Base-by-base conservation (phyloP, 2,329 filamentous ascomycete species). In the Cercospora zeae-maydis region DNA sequence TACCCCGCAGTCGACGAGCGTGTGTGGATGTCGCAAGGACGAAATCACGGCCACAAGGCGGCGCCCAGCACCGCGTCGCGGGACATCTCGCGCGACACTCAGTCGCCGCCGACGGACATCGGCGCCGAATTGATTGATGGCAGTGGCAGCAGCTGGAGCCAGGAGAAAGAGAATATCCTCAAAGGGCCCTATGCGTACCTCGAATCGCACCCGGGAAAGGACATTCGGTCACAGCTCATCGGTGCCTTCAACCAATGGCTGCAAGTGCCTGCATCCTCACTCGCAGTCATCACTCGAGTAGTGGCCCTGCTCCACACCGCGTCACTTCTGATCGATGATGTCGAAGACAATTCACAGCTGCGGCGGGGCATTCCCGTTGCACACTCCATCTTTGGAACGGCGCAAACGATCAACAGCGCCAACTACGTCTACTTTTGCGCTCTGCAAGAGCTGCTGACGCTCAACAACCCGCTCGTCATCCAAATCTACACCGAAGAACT, bases 381-480 rank as follows among this genome's bases (percentile, higher is more conserved):
- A 2, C 90, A 96, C 78, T 86, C 82, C 75, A 92, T 96, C 70
- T 96, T 93, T 73, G 92, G 92, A 65, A 87, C 89, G 3, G 87
- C 92, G 5, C 92, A 96, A 77, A 95, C 91, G 47, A 95, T 96
- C 78, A 96, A 96, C 77, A 89, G 88, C 55, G 91, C 91, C 67
- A 96, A 96, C 78, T 96, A 96, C 77, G 85, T 93, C 63, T 96
- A 95, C 80, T 95, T 96, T 75, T 81, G 83, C 69, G 91, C 91
- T 0, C 82, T 95, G 54, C 85, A 89, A 69, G 90, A 93, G 76
- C 80, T 96, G 9, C 82, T 88, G 67, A 86, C 84, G 69, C 84
- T 96, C 61, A 80, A 83, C 65, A 92, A 91, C 73, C 85, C 86
- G 1, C 80, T 82, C 37, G 84, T 86, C 24, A 83, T 93, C 63